Percentiles rank a stretch among this genome's conserved stretches.
Conservation (phyloP, 2,329 filamentous ascomycete species). For the Alternaria alternata region DNA sequence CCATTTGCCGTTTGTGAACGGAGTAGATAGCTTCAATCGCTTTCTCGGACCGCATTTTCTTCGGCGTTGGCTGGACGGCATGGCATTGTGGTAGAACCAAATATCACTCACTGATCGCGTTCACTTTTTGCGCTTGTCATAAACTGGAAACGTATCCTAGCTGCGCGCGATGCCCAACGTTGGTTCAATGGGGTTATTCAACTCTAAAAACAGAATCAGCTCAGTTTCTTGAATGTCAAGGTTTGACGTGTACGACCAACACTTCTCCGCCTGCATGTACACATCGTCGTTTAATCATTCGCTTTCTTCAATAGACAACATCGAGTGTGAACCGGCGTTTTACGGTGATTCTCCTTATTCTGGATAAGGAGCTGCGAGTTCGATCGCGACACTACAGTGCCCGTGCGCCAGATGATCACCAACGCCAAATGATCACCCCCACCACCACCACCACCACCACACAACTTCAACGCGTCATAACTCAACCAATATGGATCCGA, state of each 20-base stretch:
- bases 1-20: background rate
- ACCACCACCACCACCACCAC: too few species aligned
- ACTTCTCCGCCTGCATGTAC: background rate
- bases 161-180: background rate
- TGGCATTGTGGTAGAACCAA: background rate
- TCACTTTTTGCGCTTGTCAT: background rate
- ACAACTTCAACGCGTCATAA: too few species aligned
- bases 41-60: constrained; percentile 1
- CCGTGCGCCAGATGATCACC: too few species aligned
- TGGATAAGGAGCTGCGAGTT: background rate
- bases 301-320: background rate
- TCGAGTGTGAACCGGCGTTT: background rate
- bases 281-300: background rate
- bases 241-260: background rate
- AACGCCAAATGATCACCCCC: too few species aligned
- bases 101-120: background rate
- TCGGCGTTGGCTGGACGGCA: background rate
- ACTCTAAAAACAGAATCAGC: background rate
- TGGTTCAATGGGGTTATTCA: background rate
- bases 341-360: background rate
- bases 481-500: too few species aligned
- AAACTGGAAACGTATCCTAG: background rate
- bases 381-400: constrained; percentile 6
- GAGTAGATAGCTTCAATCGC: constrained; percentile 4
- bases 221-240: too few species aligned